Percentiles rank a stretch among this genome's conserved stretches.
Conservation (phyloP, 1,139 yeast genomes). For the Candida sp. region DNA sequence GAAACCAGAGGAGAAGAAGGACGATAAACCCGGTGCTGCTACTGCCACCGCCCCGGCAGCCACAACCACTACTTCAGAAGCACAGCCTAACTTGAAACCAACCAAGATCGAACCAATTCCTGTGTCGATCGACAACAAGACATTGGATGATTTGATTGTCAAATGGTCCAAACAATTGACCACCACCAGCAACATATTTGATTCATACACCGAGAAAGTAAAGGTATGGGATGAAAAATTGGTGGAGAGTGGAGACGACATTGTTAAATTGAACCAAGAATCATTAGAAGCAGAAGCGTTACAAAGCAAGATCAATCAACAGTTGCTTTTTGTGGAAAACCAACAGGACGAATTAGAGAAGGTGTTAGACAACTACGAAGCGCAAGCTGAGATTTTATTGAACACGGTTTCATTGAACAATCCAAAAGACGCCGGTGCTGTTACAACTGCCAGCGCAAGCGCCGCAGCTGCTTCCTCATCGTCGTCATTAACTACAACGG, state of each 20-base stretch:
- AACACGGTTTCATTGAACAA: conserved; percentile 41
- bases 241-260: conserved; percentile 86
- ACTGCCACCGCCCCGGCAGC: conserved; percentile 9
- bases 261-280: conserved; percentile 77
- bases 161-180: conserved; percentile 93
- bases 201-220: conserved; percentile 75
- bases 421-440: conserved; percentile 9
- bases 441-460: conserved; percentile 7
- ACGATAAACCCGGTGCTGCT: conserved; percentile 17
- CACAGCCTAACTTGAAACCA: conserved; percentile 40
- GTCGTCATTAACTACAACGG: conserved; percentile 48
- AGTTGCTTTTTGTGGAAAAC: conserved; percentile 80
- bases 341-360: conserved; percentile 93
- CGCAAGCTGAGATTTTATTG: conserved; percentile 72
- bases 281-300: conserved; percentile 84
- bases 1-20: conserved; percentile 22
- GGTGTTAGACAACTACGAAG: conserved; percentile 83
- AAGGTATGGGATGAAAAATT: conserved; percentile 86
- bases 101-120: conserved; percentile 67
- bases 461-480: conserved; percentile 16
- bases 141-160: conserved; percentile 89
- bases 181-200: conserved; percentile 74
- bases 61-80: conserved; percentile 16
- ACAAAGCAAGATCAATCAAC: conserved; percentile 87
- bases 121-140: conserved; percentile 85